Percentiles rank a stretch among this genome's conserved stretches.
Conservation (phyloP, 768 basidiomycete genomes). For the Panellus pusillus region DNA sequence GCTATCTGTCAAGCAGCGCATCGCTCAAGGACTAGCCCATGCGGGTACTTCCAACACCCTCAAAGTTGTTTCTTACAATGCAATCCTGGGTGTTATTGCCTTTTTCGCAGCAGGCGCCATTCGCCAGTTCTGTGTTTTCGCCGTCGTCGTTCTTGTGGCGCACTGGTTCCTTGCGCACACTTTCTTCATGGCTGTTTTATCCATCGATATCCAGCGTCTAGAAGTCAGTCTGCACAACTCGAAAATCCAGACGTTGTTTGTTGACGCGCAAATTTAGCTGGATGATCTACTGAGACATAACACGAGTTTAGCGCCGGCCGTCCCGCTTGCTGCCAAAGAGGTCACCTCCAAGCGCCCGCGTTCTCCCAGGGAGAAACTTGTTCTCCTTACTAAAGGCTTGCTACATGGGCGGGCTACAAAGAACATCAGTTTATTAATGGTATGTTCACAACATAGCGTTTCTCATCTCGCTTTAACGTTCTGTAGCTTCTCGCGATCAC, state of each 20-base stretch:
- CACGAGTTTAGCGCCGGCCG: constrained; percentile 49
- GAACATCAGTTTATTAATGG: constrained; percentile 80
- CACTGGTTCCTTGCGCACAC: constrained; percentile 98
- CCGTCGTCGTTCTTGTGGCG: constrained; percentile 90
- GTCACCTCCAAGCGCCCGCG: constrained; percentile 37
- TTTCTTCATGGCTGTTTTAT: constrained; percentile 91
- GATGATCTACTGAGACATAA: constrained; percentile 84
- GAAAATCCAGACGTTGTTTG: background rate
- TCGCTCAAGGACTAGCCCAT: constrained; percentile 84
- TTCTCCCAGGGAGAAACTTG: constrained; percentile 45
- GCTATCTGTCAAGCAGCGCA: constrained; percentile 85
- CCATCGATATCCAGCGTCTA: constrained; percentile 92
- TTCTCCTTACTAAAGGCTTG: constrained; percentile 42
- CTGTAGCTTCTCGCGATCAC: constrained; percentile 75
- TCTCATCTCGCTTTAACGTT: constrained; percentile 8
- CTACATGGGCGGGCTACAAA: constrained; percentile 70
- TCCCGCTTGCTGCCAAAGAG: constrained; percentile 31
- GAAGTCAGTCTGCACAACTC: constrained; percentile 51
- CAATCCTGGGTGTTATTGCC: constrained; percentile 74
- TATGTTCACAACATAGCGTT: constrained; percentile 29
- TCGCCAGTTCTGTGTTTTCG: constrained; percentile 91
- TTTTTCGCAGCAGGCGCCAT: constrained; percentile 77
- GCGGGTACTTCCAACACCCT: constrained; percentile 92
- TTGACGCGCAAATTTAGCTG: constrained; percentile 46
- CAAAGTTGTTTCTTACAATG: constrained; percentile 86